phyloP scores from a whole-genome alignment of 192 early-diverging fungal genomes.

The Coemansia sp. region DNA sequence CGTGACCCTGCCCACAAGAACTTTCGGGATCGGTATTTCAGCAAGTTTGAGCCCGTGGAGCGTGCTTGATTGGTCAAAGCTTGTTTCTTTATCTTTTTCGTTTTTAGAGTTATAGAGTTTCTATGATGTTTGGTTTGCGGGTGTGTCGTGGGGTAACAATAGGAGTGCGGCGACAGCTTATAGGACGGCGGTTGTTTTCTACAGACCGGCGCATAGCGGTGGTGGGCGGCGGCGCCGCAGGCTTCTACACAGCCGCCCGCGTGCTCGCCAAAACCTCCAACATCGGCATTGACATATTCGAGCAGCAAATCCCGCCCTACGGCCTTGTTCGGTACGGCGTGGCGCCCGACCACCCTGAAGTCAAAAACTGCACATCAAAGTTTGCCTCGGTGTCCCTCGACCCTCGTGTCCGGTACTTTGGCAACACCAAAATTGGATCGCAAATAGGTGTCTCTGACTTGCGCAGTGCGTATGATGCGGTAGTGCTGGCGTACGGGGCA shows the following conservation, averaged over 20 bases:
- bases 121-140: not conserved
- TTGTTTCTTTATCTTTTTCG: not conserved
- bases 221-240: conserved; percentile 81
- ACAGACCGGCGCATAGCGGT: conserved; percentile 54
- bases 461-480: conserved; percentile 64
- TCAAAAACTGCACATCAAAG: conserved; percentile 77
- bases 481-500: conserved; percentile 86
- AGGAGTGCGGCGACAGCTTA: not conserved
- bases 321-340: conserved; percentile 93
- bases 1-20: conserved; percentile 43
- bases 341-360: conserved; percentile 95
- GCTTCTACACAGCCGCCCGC: conserved; percentile 86
- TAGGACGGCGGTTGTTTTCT: not conserved
- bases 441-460: conserved; percentile 55
- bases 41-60: conserved; percentile 25
- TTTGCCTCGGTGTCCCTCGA: conserved; percentile 78
- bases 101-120: not conserved
- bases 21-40: conserved; percentile 49
- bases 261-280: conserved; percentile 63
- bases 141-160: not conserved
- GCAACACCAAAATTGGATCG: conserved; percentile 72
- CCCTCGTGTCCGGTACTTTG: conserved; percentile 72
- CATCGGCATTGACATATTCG: conserved; percentile 75
- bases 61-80: not conserved
- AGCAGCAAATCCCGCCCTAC: conserved; percentile 79